Evolutionary conservation across 208 protist genomes (phyloP).

Genomic region (Trypanosoma rangeli): DNA sequence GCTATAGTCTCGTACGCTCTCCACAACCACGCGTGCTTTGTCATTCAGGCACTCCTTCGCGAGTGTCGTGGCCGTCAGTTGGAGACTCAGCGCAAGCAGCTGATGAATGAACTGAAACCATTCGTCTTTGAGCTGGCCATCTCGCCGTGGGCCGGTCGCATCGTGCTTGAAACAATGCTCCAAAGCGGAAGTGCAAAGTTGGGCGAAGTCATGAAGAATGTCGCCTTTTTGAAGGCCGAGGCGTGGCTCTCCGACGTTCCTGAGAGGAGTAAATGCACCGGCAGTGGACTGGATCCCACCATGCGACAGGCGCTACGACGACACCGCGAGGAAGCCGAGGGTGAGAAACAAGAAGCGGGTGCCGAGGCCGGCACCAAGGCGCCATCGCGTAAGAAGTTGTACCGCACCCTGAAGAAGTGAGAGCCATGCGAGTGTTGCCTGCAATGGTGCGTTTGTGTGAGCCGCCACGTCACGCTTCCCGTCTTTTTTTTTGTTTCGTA

Average conservation of each 20-base stretch:
- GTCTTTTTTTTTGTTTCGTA: constrained; percentile 13
- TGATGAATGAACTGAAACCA: constrained; percentile 88
- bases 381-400: constrained; percentile 52
- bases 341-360: constrained; percentile 15
- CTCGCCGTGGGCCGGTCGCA: constrained; percentile 83
- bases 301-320: constrained; percentile 71
- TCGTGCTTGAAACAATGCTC: constrained; percentile 87
- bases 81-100: constrained; percentile 51
- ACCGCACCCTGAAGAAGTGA: constrained; percentile 76
- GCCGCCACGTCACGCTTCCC: neutral
- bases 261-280: constrained; percentile 43
- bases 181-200: constrained; percentile 61
- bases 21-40: constrained; percentile 80
- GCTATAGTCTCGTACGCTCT: constrained; percentile 77
- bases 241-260: constrained; percentile 73
- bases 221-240: constrained; percentile 83
- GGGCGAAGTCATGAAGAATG: constrained; percentile 74
- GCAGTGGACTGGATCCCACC: constrained; percentile 66
- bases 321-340: constrained; percentile 51
- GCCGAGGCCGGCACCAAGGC: constrained; percentile 1
- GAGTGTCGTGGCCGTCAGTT: constrained; percentile 64
- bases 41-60: constrained; percentile 75
- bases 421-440: neutral
- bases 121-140: constrained; percentile 81
- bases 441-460: neutral